These are phyloP conservation scores for Maudiozyma pseudohumilis DNA, from an alignment of 805 yeast species.

Conservation along the genomic window DNA sequence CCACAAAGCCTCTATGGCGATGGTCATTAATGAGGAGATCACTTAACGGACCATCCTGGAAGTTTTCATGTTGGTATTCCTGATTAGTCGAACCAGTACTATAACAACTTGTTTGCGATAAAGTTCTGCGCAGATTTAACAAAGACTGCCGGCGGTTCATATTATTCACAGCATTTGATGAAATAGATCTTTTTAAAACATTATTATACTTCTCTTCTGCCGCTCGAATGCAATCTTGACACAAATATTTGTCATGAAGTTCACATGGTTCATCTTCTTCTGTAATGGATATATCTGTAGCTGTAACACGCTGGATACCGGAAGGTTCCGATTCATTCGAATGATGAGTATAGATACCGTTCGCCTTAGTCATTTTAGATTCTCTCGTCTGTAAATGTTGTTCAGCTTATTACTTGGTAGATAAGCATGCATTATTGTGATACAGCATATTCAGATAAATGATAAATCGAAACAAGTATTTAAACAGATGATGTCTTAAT, in stretches of 20 bases:
- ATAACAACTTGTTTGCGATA: slow-evolving; percentile 12
- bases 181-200: slow-evolving; percentile 10
- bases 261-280: slow-evolving; percentile 15
- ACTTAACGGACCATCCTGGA: slow-evolving; percentile 7
- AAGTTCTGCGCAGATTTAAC: slow-evolving; percentile 5
- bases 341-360: slow-evolving; percentile 1
- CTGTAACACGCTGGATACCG: slow-evolving; percentile 2
- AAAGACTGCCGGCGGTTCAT: slow-evolving; percentile 4
- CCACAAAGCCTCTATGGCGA: not conserved
- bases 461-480: not conserved
- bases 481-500: too few relatives aligned
- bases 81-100: slow-evolving; percentile 7
- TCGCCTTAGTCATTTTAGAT: too few relatives aligned
- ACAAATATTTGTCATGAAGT: slow-evolving; percentile 5
- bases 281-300: slow-evolving; percentile 5
- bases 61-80: slow-evolving; percentile 3
- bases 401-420: too few relatives aligned
- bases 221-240: slow-evolving; percentile 4
- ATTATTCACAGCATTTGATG: slow-evolving; percentile 9
- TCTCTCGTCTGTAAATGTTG: too few relatives aligned
- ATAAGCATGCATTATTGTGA: too few relatives aligned
- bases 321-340: not conserved
- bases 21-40: slow-evolving; percentile 4
- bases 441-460: not conserved
- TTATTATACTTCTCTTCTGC: slow-evolving; percentile 2